A percentile compares a stretch with the other conserved stretches of the same genome.
Evolutionary conservation across 805 yeast species (phyloP).

Genomic region (Zygotorulaspora florentina): DNA sequence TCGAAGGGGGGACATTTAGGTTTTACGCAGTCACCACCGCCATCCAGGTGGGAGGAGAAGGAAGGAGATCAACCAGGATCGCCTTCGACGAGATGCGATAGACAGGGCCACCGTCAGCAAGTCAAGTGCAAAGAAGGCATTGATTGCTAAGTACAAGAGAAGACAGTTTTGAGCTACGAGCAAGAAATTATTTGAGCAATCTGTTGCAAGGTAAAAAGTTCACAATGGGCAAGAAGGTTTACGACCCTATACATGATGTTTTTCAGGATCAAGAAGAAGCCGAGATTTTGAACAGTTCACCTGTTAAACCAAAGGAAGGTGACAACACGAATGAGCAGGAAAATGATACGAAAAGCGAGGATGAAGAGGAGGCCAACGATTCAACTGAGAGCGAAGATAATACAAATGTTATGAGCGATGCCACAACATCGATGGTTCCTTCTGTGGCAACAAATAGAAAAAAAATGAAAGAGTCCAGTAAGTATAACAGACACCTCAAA

Average conservation of each 20-base stretch:
- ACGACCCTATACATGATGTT: constrained; percentile 36
- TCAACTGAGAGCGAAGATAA: constrained; percentile 24
- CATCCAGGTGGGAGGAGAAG: too few relatives aligned
- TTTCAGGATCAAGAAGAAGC: constrained; percentile 24
- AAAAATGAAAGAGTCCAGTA: constrained; percentile 24
- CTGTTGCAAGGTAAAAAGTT: not conserved
- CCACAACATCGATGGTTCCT: constrained; percentile 12
- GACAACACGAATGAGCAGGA: constrained; percentile 2
- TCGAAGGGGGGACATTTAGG: too few relatives aligned
- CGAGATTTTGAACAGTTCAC: constrained; percentile 2
- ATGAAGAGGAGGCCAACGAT: constrained; percentile 9
- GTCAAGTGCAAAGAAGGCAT: too few relatives aligned
- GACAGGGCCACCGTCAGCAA: too few relatives aligned
- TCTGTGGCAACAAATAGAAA: constrained; percentile 15
- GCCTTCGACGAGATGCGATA: too few relatives aligned
- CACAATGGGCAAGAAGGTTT: constrained; percentile 32
- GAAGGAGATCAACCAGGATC: too few relatives aligned
- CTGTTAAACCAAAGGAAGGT: not conserved
- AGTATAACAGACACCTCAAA: constrained; percentile 55
- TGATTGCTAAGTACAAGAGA: not conserved
- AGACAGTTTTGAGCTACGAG: not conserved
- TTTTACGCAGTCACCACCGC: too few relatives aligned
- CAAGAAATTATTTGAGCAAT: not conserved
- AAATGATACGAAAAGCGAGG: constrained; percentile 7
- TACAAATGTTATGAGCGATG: constrained; percentile 6